phyloP scores from a whole-genome alignment of 495 filamentous ascomycete species.

The Podospora bellae-mahoneyi region DNA sequence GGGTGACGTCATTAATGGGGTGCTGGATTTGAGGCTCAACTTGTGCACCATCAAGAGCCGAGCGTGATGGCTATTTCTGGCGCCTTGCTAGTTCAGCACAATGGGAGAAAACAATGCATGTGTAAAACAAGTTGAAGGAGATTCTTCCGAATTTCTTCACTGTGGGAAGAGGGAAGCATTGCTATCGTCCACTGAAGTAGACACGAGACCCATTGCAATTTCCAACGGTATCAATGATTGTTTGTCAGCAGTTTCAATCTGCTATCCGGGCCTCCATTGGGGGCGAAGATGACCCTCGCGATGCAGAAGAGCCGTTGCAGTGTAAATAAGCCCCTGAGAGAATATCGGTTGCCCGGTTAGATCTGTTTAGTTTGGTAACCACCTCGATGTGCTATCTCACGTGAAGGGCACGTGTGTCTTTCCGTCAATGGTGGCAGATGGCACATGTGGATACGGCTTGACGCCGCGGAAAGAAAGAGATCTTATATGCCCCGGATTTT shows the following conservation, averaged over 20 bases:
- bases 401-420: not conserved
- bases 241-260: too few species aligned
- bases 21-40: not conserved
- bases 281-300: too few species aligned
- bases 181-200: too few species aligned
- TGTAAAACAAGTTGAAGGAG: too few species aligned
- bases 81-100: too few species aligned
- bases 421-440: not conserved
- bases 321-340: not conserved
- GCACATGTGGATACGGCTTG: not conserved
- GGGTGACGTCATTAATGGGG: constrained; percentile 17
- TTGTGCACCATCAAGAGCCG: not conserved
- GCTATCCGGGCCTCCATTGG: too few species aligned
- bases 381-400: not conserved
- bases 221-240: too few species aligned
- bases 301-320: not conserved
- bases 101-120: too few species aligned
- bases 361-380: not conserved
- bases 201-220: too few species aligned
- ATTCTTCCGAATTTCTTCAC: too few species aligned
- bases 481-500: not conserved
- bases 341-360: not conserved
- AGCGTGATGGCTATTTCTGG: not conserved
- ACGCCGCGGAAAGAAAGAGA: not conserved
- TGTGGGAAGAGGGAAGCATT: too few species aligned